Evolutionary conservation across 179 eudicot species (phyloP).

Genomic region (Nepenthes alata): DNA sequence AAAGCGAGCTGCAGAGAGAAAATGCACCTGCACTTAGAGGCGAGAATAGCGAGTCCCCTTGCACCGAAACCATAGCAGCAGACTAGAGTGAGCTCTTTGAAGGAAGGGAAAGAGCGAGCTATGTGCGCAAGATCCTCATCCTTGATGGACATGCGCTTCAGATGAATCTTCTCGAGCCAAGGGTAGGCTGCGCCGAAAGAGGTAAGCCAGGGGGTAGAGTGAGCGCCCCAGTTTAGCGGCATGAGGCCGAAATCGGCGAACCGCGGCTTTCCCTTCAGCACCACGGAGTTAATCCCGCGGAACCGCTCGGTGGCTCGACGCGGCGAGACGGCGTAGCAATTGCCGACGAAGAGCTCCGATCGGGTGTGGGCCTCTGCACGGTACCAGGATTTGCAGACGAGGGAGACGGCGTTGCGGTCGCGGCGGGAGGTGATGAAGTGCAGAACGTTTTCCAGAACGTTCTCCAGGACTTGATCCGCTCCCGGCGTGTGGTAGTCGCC

Average conservation of each 20-base stretch:
- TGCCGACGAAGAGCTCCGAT: conserved; percentile 58
- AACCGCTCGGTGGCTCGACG: conserved; percentile 40
- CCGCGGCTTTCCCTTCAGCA: conserved; percentile 60
- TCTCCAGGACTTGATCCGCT: conserved; percentile 63
- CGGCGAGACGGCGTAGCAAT: conserved; percentile 55
- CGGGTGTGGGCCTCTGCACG: conserved; percentile 57
- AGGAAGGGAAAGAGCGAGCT: conserved; percentile 22
- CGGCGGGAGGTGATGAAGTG: conserved; percentile 37
- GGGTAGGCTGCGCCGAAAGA: conserved; percentile 33
- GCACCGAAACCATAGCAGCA: conserved; percentile 74
- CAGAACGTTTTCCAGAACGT: conserved; percentile 62
- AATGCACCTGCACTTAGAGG: conserved; percentile 42
- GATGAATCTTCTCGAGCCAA: conserved; percentile 38
- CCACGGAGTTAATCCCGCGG: conserved; percentile 25
- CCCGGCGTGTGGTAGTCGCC: conserved; percentile 23
- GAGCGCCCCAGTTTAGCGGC: conserved; percentile 58
- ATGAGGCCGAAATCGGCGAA: conserved; percentile 65
- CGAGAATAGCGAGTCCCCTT: conserved; percentile 48
- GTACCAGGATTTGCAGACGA: conserved; percentile 68
- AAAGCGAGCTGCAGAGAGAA: neutral
- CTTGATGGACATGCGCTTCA: conserved; percentile 53
- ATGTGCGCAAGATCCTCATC: conserved; percentile 43
- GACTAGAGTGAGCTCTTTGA: conserved; percentile 52
- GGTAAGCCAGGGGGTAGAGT: conserved; percentile 32
- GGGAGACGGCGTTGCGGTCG: conserved; percentile 56